Percentiles rank a stretch among this genome's conserved stretches.
Conservation (phyloP, 352 stramenopile genomes). For the Pythium rishiriense region DNA sequence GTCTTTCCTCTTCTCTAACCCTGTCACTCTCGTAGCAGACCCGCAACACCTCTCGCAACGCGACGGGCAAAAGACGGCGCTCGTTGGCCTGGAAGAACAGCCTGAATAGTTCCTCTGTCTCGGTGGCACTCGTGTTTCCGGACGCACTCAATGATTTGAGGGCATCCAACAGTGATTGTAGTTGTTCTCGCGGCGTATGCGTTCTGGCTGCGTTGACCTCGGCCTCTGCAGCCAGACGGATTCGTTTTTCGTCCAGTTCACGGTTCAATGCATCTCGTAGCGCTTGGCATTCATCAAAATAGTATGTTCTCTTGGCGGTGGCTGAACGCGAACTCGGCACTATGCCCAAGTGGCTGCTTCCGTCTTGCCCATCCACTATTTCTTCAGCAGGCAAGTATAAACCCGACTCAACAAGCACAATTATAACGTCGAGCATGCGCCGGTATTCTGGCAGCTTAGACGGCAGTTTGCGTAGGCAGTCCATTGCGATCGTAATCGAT, state of each 20-base stretch:
- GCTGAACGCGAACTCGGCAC: too few species aligned
- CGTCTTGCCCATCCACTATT: neutral
- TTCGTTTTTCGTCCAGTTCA: constrained; percentile 9
- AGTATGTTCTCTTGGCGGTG: constrained; percentile 27
- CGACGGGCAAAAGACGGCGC: constrained; percentile 27
- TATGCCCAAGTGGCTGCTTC: neutral
- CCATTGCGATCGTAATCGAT: constrained; percentile 65
- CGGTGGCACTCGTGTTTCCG: constrained; percentile 4
- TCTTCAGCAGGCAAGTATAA: constrained; percentile 30
- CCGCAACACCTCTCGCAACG: constrained; percentile 37
- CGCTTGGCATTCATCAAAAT: constrained; percentile 47
- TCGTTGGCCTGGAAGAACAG: constrained; percentile 39
- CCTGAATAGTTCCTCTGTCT: constrained; percentile 44
- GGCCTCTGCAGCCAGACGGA: constrained; percentile 16
- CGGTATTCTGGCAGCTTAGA: constrained; percentile 56
- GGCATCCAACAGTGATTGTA: constrained; percentile 33
- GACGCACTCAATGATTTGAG: constrained; percentile 25
- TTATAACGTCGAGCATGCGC: constrained; percentile 55
- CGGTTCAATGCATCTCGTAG: constrained; percentile 26
- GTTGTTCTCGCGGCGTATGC: constrained; percentile 27
- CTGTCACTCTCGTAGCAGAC: constrained; percentile 36
- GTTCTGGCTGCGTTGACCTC: constrained; percentile 2
- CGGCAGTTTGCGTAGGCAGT: constrained; percentile 68
- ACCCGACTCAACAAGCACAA: constrained; percentile 51
- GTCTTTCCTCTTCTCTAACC: constrained; percentile 14